phyloP scores from a whole-genome alignment of 768 basidiomycete species.

The Coprinopsis sp. region DNA sequence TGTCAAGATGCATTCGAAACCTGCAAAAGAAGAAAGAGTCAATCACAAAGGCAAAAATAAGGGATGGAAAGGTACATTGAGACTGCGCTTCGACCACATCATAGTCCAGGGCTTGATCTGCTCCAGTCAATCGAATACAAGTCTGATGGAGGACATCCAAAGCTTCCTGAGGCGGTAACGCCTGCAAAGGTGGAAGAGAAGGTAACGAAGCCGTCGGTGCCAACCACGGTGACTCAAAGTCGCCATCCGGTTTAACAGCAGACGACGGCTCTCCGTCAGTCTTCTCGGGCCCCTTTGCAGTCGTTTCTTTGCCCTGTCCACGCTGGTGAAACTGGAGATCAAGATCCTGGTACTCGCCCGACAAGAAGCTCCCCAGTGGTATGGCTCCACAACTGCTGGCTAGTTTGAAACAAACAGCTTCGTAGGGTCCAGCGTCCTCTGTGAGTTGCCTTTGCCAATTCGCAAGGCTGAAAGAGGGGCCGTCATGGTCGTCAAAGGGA shows the following conservation, averaged over 20 bases:
- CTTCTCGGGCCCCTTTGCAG: no score
- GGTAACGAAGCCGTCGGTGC: background rate
- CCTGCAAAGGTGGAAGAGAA: background rate
- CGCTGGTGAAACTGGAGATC: background rate
- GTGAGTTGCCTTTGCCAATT: background rate
- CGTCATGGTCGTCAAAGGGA: background rate
- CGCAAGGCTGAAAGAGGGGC: no score
- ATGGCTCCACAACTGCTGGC: slow-evolving; percentile 1
- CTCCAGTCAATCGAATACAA: background rate
- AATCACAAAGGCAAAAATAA: background rate
- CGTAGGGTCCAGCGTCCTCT: background rate
- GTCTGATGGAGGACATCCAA: background rate
- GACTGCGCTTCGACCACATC: background rate
- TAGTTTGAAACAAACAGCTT: background rate
- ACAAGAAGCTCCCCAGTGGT: background rate
- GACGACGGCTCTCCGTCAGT: background rate
- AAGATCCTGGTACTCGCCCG: background rate
- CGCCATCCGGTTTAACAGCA: background rate
- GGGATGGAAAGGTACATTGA: background rate
- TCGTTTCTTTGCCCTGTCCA: background rate
- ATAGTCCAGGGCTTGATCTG: background rate
- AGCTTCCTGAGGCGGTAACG: background rate
- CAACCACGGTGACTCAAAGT: background rate
- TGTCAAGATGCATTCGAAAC: background rate
- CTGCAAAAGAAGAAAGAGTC: background rate